Evolutionary conservation across 164 flowering plant genomes (phyloP).

Genomic region (Magnolia kwangsiensis): DNA sequence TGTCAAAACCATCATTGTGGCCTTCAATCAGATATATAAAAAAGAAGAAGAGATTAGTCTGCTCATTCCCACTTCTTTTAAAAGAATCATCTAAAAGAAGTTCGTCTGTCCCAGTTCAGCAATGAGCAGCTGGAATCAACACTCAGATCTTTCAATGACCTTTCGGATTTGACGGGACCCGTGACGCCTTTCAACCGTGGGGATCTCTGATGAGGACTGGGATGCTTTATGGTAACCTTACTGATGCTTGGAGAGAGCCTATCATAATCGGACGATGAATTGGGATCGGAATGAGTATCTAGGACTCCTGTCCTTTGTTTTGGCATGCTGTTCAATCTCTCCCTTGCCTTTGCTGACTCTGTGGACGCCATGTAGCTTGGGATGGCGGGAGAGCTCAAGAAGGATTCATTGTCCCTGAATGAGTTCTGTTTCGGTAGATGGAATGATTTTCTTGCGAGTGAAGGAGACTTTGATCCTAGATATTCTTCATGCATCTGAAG

Average conservation of each 20-base stretch:
- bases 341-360: constrained; percentile 66
- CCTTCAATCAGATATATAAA: not conserved
- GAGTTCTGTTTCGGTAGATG: constrained; percentile 28
- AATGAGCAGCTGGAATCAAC: constrained; percentile 21
- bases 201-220: constrained; percentile 26
- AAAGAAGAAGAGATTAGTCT: not conserved
- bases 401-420: constrained; percentile 28
- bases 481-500: constrained; percentile 15
- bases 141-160: constrained; percentile 20
- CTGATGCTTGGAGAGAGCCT: constrained; percentile 32
- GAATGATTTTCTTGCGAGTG: constrained; percentile 30
- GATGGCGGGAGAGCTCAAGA: constrained; percentile 41
- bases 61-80: not conserved
- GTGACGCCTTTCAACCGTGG: constrained; percentile 19
- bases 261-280: constrained; percentile 26
- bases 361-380: constrained; percentile 79
- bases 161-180: constrained; percentile 21
- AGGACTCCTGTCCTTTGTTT: constrained; percentile 42
- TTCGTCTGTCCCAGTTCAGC: constrained; percentile 18
- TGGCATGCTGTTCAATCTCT: constrained; percentile 68
- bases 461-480: constrained; percentile 20
- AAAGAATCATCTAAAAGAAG: constrained; percentile 15
- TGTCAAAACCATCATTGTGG: not conserved
- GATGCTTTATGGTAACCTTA: not conserved
- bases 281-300: constrained; percentile 32